phyloP scores from a whole-genome alignment of 2,329 filamentous ascomycete species.

The Colletotrichum sp. region DNA sequence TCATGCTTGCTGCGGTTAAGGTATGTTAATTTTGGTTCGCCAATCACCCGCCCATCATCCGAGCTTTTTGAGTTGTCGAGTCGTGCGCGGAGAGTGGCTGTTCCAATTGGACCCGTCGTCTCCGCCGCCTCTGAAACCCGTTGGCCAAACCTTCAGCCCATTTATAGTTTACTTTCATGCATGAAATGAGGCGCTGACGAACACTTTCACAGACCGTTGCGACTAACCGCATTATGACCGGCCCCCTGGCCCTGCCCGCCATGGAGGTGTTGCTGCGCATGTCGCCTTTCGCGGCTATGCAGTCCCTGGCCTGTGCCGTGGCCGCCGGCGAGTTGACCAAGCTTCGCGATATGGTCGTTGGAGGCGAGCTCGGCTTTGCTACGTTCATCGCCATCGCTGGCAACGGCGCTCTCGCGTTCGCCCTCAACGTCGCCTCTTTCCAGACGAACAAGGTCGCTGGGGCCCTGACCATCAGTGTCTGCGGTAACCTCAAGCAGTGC shows the following conservation, averaged over 20 bases:
- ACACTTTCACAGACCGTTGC: conserved; percentile 53
- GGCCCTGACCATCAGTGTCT: conserved; percentile 64
- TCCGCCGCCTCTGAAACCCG: conserved; percentile 3
- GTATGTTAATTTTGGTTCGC: conserved; percentile 29
- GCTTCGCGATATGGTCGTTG: conserved; percentile 40
- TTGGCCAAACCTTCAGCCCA: background rate
- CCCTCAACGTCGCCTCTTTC: conserved; percentile 62
- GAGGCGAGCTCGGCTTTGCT: conserved; percentile 37
- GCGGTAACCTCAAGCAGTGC: conserved; percentile 64
- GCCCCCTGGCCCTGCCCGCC: conserved; percentile 59
- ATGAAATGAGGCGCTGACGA: background rate
- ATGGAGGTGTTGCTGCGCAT: conserved; percentile 67
- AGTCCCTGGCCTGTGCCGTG: conserved; percentile 57
- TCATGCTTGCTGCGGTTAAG: conserved; percentile 61
- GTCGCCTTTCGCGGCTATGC: conserved; percentile 63
- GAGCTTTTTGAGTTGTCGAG: conserved; percentile 6
- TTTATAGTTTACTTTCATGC: background rate
- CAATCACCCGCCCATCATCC: background rate
- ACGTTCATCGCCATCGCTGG: conserved; percentile 47
- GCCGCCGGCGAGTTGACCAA: conserved; percentile 56
- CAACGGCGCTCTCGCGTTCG: conserved; percentile 59
- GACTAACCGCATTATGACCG: conserved; percentile 69
- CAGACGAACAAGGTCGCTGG: conserved; percentile 63
- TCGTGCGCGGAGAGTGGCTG: background rate
- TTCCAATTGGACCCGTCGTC: conserved; percentile 8